phyloP scores from a whole-genome alignment of 208 protist species.

The Trichomonas gallinae region DNA sequence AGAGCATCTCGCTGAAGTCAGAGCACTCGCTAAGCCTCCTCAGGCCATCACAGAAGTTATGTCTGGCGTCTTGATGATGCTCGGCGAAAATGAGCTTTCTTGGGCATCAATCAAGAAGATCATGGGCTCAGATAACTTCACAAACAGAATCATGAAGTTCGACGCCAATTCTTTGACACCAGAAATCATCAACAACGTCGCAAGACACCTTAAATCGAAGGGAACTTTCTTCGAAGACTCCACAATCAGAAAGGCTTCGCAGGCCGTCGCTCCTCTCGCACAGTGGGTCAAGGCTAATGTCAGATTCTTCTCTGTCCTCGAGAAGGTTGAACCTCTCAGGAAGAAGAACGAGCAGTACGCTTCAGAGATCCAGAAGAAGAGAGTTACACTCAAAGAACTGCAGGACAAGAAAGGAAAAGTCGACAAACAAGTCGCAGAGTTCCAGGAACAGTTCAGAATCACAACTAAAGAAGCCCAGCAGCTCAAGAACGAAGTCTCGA shows the following conservation, averaged over 20 bases:
- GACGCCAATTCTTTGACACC: conserved; percentile 64
- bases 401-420: neutral
- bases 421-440: neutral
- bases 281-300: conserved; percentile 85
- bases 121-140: conserved; percentile 58
- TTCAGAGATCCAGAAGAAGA: conserved; percentile 13
- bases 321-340: conserved; percentile 46
- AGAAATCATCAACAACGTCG: conserved; percentile 57
- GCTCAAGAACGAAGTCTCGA: conserved; percentile 62
- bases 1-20: conserved; percentile 79
- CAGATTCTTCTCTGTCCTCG: conserved; percentile 77
- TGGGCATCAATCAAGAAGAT: conserved; percentile 83
- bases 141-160: conserved; percentile 79
- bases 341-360: neutral
- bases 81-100: conserved; percentile 63
- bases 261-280: conserved; percentile 79
- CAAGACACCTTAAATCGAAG: conserved; percentile 63
- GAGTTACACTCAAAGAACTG: neutral
- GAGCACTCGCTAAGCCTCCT: conserved; percentile 77
- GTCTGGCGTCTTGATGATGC: conserved; percentile 75
- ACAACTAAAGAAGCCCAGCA: conserved; percentile 75
- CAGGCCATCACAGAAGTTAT: conserved; percentile 77
- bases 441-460: conserved; percentile 58
- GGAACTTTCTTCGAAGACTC: conserved; percentile 70
- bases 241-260: conserved; percentile 67